phyloP scores from a whole-genome alignment of 805 yeast genomes.

The Metschnikowia noctiluminum region DNA sequence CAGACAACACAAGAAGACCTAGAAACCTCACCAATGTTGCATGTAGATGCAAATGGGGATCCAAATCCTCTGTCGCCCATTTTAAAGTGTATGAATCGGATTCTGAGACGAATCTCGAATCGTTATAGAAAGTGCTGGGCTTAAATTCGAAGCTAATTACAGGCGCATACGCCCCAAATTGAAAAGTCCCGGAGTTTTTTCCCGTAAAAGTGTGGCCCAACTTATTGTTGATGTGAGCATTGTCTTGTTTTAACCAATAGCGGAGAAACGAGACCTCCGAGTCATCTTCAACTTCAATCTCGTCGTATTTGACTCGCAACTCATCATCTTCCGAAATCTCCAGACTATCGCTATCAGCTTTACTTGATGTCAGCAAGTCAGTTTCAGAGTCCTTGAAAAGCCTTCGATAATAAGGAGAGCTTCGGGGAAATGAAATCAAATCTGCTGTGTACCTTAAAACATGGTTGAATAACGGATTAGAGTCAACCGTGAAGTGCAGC shows the following conservation, averaged over 20 bases:
- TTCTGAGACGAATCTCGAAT: slow-evolving; percentile 29
- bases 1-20: slow-evolving; percentile 34
- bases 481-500: slow-evolving; percentile 30
- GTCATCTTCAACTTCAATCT: slow-evolving; percentile 14
- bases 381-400: slow-evolving; percentile 13
- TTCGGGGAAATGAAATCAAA: slow-evolving; percentile 31
- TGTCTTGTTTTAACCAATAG: slow-evolving; percentile 37
- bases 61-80: slow-evolving; percentile 27
- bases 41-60: slow-evolving; percentile 30
- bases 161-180: slow-evolving; percentile 29
- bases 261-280: slow-evolving; percentile 27
- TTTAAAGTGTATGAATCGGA: slow-evolving; percentile 33
- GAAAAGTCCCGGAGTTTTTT: slow-evolving; percentile 31
- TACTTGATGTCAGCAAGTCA: neutral
- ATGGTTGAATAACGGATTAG: slow-evolving; percentile 36
- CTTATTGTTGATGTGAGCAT: slow-evolving; percentile 27
- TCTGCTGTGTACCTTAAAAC: slow-evolving; percentile 27
- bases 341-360: slow-evolving; percentile 10
- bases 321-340: slow-evolving; percentile 5
- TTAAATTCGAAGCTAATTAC: slow-evolving; percentile 32
- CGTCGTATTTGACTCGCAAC: too few species aligned
- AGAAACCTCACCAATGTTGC: slow-evolving; percentile 34
- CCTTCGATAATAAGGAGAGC: slow-evolving; percentile 19
- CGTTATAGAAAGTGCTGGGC: slow-evolving; percentile 27
- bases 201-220: slow-evolving; percentile 25